phyloP scores from a whole-genome alignment of 2,329 filamentous ascomycete genomes.

The Coccinonectria pachysandricola region DNA sequence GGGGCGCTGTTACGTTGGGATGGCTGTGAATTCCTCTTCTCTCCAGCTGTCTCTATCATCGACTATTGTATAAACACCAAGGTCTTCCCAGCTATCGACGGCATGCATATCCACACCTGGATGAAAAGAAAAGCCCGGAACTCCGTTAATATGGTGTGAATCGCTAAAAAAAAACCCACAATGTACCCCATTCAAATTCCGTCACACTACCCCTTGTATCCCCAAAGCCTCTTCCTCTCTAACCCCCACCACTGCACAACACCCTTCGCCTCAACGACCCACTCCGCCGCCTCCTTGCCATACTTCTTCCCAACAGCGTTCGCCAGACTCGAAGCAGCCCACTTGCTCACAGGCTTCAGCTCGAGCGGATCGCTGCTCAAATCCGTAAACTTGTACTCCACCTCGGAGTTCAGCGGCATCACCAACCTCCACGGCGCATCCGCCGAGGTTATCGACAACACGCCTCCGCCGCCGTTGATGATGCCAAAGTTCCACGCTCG shows the following conservation, averaged over 20 bases:
- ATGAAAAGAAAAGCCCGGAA: too few species aligned
- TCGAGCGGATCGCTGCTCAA: slow-evolving; percentile 20
- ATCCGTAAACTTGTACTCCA: slow-evolving; percentile 25
- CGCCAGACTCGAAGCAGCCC: slow-evolving; percentile 14
- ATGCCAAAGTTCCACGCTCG: slow-evolving; percentile 26
- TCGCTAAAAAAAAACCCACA: too few species aligned
- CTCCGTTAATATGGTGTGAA: too few species aligned
- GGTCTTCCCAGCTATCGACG: too few species aligned
- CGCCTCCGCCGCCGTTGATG: slow-evolving; percentile 24
- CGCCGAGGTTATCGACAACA: slow-evolving; percentile 22
- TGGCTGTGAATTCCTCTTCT: too few species aligned
- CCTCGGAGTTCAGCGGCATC: slow-evolving; percentile 21
- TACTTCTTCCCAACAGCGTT: slow-evolving; percentile 11
- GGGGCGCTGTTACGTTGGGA: too few species aligned
- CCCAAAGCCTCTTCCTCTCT: slow-evolving; percentile 15
- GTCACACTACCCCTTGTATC: too few species aligned
- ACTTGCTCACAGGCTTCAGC: slow-evolving; percentile 16
- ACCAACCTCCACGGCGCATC: slow-evolving; percentile 23
- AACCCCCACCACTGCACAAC: slow-evolving; percentile 13
- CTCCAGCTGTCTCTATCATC: too few species aligned
- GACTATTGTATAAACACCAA: too few species aligned
- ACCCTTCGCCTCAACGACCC: slow-evolving; percentile 17
- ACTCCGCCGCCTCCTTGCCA: slow-evolving; percentile 14
- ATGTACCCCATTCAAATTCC: too few species aligned
- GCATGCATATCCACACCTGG: too few species aligned